These are phyloP conservation scores for Inga laurina DNA, from an alignment of 306 rosid species.

Conservation along the genomic window DNA sequence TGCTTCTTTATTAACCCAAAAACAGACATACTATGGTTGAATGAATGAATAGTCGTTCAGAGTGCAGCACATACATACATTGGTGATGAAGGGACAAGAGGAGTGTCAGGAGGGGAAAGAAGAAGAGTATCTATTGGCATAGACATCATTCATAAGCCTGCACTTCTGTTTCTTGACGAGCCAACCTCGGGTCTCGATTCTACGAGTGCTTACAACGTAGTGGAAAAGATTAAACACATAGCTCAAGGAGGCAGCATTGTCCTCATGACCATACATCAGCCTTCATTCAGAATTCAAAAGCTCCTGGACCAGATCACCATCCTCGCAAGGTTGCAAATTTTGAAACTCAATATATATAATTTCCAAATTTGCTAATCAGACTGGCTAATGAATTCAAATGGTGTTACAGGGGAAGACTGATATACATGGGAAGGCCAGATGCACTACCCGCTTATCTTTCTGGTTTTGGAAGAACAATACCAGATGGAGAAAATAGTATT, in stretches of 20 bases:
- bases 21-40: not conserved
- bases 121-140: slow-evolving; percentile 83
- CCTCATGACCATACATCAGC: slow-evolving; percentile 91
- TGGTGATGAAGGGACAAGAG: slow-evolving; percentile 84
- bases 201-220: slow-evolving; percentile 82
- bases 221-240: slow-evolving; percentile 86
- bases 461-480: slow-evolving; percentile 85
- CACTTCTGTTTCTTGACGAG: slow-evolving; percentile 80
- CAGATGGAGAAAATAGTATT: slow-evolving; percentile 71
- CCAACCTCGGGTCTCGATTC: slow-evolving; percentile 97
- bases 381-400: slow-evolving; percentile 11
- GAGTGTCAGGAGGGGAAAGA: slow-evolving; percentile 92
- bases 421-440: slow-evolving; percentile 76
- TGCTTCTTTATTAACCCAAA: not conserved
- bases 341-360: not conserved
- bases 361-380: not conserved
- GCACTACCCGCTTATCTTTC: slow-evolving; percentile 58
- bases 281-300: slow-evolving; percentile 81
- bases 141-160: slow-evolving; percentile 83
- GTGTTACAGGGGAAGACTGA: slow-evolving; percentile 65
- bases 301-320: slow-evolving; percentile 73
- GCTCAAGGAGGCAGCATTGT: slow-evolving; percentile 87
- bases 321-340: slow-evolving; percentile 77
- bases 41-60: slow-evolving; percentile 39
- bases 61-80: slow-evolving; percentile 76